Percentiles rank a stretch among this genome's conserved stretches.
These are phyloP conservation scores for Talaromyces verruculosus DNA, from an alignment of 2,329 filamentous ascomycete species.

Conservation along the genomic window DNA sequence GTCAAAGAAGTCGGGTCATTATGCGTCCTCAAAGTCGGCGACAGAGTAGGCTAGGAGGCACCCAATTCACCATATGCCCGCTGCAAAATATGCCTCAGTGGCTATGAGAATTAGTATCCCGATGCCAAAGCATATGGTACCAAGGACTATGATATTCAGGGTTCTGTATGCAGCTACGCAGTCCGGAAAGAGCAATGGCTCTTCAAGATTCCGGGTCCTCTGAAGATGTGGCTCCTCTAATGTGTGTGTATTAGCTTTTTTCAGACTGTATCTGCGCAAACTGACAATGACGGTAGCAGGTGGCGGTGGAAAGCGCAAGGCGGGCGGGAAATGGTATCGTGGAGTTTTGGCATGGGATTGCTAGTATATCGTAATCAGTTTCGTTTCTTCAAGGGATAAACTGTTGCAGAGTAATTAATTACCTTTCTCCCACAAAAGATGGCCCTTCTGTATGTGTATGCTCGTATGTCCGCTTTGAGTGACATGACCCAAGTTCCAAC, in stretches of 20 bases:
- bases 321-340: background rate
- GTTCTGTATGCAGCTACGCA: background rate
- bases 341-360: background rate
- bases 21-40: background rate
- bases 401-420: background rate
- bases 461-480: background rate
- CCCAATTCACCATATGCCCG: background rate
- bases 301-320: background rate
- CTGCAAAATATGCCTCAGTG: background rate
- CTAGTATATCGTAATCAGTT: background rate
- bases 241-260: background rate
- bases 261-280: background rate
- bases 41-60: background rate
- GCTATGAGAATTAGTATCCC: background rate
- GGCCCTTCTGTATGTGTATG: background rate
- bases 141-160: background rate
- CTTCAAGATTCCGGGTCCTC: background rate
- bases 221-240: background rate
- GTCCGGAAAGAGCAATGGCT: background rate
- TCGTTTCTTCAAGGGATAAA: background rate
- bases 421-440: background rate
- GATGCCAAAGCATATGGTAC: background rate
- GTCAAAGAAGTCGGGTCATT: background rate
- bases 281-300: background rate
- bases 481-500: no score